A percentile compares a stretch with the other conserved stretches of the same genome.
phyloP scores from a whole-genome alignment of 331 rosid species.

The Spiraea crenata region DNA sequence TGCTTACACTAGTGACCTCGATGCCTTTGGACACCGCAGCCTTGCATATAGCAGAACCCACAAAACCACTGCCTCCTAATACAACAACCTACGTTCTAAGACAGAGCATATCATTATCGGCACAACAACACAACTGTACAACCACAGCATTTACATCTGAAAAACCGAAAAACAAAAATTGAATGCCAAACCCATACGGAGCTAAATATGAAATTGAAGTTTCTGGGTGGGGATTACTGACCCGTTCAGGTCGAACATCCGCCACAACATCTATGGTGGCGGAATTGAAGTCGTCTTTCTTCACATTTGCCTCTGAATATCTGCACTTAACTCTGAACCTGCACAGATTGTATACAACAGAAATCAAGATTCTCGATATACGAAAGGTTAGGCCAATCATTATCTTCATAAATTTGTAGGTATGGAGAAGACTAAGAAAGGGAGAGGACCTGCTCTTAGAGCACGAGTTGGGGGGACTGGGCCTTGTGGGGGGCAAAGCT shows the following conservation, averaged over 20 bases:
- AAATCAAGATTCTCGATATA: background rate
- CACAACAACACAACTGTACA: background rate
- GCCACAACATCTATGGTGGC: conserved; percentile 83
- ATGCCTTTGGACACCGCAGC: conserved; percentile 94
- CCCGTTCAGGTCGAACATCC: conserved; percentile 72
- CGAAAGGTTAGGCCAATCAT: background rate
- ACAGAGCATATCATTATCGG: background rate
- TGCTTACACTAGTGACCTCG: conserved; percentile 83
- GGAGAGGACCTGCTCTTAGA: conserved; percentile 46
- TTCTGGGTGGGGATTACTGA: conserved; percentile 12
- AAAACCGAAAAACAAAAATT: background rate
- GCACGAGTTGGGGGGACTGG: conserved; percentile 40
- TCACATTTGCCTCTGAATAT: conserved; percentile 51
- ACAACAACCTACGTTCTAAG: conserved; percentile 66
- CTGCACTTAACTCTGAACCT: conserved; percentile 64
- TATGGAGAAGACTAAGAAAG: conserved; percentile 18
- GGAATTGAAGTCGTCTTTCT: conserved; percentile 35
- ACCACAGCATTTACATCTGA: background rate
- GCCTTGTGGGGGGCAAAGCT: conserved; percentile 35
- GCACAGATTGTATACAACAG: background rate
- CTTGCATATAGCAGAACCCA: conserved; percentile 95
- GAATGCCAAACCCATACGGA: too few relatives aligned
- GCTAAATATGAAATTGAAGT: too few relatives aligned
- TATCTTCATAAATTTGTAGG: too few relatives aligned
- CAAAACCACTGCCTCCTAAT: conserved; percentile 93